Base-by-base conservation (phyloP, 352 stramenopile genomes). In the Phytophthora rubi region DNA sequence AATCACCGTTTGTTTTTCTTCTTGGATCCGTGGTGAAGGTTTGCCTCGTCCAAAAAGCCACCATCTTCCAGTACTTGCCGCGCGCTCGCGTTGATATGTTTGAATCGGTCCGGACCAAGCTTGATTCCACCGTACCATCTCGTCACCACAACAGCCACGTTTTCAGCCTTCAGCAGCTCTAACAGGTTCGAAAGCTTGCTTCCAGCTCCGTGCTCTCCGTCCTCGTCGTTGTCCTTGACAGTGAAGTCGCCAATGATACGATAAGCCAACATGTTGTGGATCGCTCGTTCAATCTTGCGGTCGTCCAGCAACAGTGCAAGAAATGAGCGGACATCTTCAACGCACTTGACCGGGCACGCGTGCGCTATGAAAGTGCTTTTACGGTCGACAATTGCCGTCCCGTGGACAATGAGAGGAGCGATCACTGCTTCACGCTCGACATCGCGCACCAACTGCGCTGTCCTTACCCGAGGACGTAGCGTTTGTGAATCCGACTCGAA, bases 251-350 rank as follows among this genome's bases (percentile, higher is more conserved):
- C 76, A 21, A 91, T 71, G 64, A 96, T 93, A 39, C 88, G 87
- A 71, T 96, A 97, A 42, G 87, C 90, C 32, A 96, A 77, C 83
- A 97, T 96, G 76, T 97, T 97, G 73, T 97, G 90, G 57, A 91
- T 90, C 42, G 90, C 90, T 39, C 85, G 78, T 51, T 88, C 85
- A 71, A 96, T 81, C 72, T 96, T 97, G 61, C 82, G 81, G 63
- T 95, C 84, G 47, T 94, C 81, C 44, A 97, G 80, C 56, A 97
- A 56, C 42, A 93, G 65, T 51, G 85, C 82, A 16, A 96, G 71
- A 52, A 96, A 96, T 3, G 84, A 91, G 5, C 85, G 81, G 28
- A 96, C 89, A 59, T 94, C 87, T 37, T 91, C 82, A 35, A 94
- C 84, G 28, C 82, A 78, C 4, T 77, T 75, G 44, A 93, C 80